These are phyloP conservation scores for Hydnum rufescens DNA, from an alignment of 768 basidiomycete species.

Conservation along the genomic window DNA sequence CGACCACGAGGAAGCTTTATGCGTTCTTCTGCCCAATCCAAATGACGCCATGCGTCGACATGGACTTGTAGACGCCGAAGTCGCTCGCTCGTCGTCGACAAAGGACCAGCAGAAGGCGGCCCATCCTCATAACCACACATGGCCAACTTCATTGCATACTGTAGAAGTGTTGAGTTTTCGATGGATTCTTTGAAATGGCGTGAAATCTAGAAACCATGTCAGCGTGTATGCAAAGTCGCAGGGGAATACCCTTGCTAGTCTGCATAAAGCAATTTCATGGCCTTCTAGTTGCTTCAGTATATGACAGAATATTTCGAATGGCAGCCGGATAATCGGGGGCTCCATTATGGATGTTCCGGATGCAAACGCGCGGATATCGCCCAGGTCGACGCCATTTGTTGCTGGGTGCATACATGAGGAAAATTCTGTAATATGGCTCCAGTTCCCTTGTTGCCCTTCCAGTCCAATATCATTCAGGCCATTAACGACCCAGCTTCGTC, in stretches of 20 bases:
- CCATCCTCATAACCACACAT: background rate
- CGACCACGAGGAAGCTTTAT: background rate
- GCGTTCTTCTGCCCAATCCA: background rate
- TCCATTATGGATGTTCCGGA: too few relatives aligned
- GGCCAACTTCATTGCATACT: background rate
- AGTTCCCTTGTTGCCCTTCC: slow-evolving; percentile 19
- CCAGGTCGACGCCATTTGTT: too few relatives aligned
- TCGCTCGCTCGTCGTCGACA: background rate
- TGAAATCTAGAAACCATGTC: background rate
- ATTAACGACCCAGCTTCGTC: slow-evolving; percentile 20
- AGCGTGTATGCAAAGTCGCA: background rate
- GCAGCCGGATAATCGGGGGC: too few relatives aligned
- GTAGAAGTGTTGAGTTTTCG: background rate
- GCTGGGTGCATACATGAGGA: too few relatives aligned
- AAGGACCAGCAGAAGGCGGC: background rate
- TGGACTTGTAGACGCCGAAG: background rate
- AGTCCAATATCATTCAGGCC: slow-evolving; percentile 20
- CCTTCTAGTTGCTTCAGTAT: too few relatives aligned
- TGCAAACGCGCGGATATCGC: too few relatives aligned
- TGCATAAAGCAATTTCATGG: background rate
- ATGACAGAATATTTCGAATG: too few relatives aligned
- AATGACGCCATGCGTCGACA: background rate
- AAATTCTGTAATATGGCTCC: too few relatives aligned
- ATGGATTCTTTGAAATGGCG: background rate
- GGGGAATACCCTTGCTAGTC: background rate